Conservation (phyloP, 2,329 filamentous ascomycete species). For the Aspergillus neoniger region DNA sequence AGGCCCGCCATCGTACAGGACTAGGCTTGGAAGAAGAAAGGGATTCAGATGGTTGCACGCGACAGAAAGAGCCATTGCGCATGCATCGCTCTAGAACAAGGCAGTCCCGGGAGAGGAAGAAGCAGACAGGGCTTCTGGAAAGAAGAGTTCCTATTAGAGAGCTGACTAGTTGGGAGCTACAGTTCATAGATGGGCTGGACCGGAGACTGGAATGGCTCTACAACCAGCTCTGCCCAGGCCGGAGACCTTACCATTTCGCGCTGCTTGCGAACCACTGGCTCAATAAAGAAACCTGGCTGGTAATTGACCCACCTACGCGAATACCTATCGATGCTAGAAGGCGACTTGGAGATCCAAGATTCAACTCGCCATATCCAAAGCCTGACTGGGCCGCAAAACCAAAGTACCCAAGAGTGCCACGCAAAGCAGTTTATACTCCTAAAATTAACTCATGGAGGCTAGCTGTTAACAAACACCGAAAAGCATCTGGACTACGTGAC, state of each 20-base stretch:
- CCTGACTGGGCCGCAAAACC: slow-evolving; percentile 21
- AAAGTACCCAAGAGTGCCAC: slow-evolving; percentile 29
- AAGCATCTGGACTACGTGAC: slow-evolving; percentile 31
- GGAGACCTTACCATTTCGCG: slow-evolving; percentile 43
- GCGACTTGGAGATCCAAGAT: slow-evolving; percentile 39
- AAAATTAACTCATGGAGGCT: slow-evolving; percentile 44
- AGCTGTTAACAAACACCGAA: slow-evolving; percentile 39
- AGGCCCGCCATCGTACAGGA: background rate
- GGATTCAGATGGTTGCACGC: background rate
- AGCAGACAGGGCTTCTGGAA: background rate
- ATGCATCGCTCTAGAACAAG: background rate
- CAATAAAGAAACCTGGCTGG: slow-evolving; percentile 43
- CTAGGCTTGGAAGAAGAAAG: background rate
- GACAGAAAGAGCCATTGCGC: background rate
- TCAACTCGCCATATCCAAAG: slow-evolving; percentile 33
- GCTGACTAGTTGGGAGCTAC: slow-evolving; percentile 40
- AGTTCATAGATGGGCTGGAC: slow-evolving; percentile 36
- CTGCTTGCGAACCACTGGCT: slow-evolving; percentile 46
- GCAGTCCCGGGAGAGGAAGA: background rate
- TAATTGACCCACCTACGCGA: slow-evolving; percentile 43
- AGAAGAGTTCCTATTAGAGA: slow-evolving; percentile 8
- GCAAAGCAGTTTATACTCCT: slow-evolving; percentile 27
- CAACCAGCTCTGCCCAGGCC: slow-evolving; percentile 41
- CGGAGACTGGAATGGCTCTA: slow-evolving; percentile 43
- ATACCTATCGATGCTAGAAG: slow-evolving; percentile 34